Percentiles rank a stretch among this genome's conserved stretches.
Evolutionary conservation across 495 filamentous ascomycete species (phyloP).

Genomic region (Viridothelium virens): DNA sequence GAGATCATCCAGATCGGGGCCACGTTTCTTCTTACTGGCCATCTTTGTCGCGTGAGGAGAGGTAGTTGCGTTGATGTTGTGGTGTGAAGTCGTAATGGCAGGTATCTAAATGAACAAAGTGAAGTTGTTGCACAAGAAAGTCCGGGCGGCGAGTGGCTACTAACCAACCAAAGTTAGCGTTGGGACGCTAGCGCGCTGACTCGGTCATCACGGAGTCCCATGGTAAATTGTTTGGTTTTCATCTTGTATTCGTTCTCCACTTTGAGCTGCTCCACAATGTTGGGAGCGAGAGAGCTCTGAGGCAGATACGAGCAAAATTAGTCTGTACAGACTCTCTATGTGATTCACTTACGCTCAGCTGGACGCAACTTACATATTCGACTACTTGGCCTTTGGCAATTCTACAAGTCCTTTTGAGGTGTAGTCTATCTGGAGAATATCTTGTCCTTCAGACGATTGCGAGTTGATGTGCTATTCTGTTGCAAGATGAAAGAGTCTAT

Average conservation of each 20-base stretch:
- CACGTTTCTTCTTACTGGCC: conserved; percentile 74
- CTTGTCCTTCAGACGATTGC: conserved; percentile 23
- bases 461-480: conserved; percentile 24
- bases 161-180: no score
- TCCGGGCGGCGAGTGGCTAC: neutral
- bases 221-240: no score
- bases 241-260: no score
- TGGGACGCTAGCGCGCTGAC: neutral
- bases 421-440: conserved; percentile 25
- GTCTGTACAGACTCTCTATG: neutral
- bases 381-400: conserved; percentile 13
- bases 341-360: neutral
- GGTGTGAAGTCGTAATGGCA: neutral
- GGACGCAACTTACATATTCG: conserved; percentile 26
- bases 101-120: neutral
- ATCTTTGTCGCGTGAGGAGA: conserved; percentile 40
- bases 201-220: neutral
- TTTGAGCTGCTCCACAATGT: neutral
- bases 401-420: conserved; percentile 25
- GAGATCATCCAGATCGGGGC: conserved; percentile 80
- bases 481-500: conserved; percentile 32
- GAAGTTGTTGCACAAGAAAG: neutral
- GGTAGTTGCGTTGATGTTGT: neutral
- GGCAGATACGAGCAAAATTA: no score
- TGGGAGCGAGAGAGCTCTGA: no score